These are phyloP conservation scores for Magnaporthales sp. DNA, from an alignment of 2,329 filamentous ascomycete species.

Conservation along the genomic window DNA sequence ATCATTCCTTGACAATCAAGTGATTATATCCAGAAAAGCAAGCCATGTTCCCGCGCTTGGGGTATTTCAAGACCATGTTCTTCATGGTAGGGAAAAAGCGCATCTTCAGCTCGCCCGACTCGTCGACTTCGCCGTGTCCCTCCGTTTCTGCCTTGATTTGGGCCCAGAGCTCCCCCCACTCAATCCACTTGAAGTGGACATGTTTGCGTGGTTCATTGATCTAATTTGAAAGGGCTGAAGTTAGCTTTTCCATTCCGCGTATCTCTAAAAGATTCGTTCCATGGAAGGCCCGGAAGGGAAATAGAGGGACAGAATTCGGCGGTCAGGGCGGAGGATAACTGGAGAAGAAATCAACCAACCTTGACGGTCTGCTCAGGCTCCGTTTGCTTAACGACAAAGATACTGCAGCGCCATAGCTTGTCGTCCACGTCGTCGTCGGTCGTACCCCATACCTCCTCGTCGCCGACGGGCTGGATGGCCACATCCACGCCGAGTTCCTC, in stretches of 20 bases:
- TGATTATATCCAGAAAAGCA: neutral
- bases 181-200: neutral
- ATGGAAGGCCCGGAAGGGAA: no score
- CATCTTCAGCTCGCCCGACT: neutral
- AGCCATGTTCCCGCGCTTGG: neutral
- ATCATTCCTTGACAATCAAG: no score
- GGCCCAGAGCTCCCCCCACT: neutral
- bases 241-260: neutral
- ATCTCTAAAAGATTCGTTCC: no score
- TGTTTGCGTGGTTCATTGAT: neutral
- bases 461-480: neutral
- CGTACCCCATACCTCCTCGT: neutral
- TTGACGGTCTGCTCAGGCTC: neutral
- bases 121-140: neutral
- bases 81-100: conserved; percentile 1
- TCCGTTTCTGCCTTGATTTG: neutral
- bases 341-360: neutral
- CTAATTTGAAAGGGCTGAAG: neutral
- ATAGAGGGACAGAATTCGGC: neutral
- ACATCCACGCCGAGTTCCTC: conserved; percentile 1
- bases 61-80: neutral
- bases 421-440: neutral
- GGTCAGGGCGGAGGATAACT: neutral
- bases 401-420: neutral
- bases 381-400: neutral